Conservation (phyloP, 1,284 basidiomycete genomes). For the Ustilago hordei region DNA sequence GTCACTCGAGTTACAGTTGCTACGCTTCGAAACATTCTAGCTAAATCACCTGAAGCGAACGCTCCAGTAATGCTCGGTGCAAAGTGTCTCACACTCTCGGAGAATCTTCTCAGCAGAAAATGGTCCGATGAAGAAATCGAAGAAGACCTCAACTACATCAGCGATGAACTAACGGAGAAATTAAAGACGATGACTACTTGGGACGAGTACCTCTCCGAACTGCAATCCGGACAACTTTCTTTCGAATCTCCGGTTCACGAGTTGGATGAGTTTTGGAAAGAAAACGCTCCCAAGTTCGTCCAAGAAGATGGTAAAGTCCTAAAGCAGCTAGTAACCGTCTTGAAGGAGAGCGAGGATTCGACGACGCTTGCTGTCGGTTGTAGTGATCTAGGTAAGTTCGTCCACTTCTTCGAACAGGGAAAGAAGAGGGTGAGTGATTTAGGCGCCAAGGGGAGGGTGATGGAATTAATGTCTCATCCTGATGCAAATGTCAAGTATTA, state of each 20-base stretch:
- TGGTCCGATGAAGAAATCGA: conserved; percentile 90
- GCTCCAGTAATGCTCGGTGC: conserved; percentile 91
- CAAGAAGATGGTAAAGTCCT: conserved; percentile 93
- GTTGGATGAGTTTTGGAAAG: conserved; percentile 96
- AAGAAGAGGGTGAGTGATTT: conserved; percentile 78
- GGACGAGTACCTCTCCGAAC: conserved; percentile 93
- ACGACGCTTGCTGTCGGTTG: conserved; percentile 63
- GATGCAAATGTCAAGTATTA: conserved; percentile 91
- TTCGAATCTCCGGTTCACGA: conserved; percentile 93
- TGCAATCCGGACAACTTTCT: conserved; percentile 87
- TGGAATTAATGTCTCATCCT: conserved; percentile 92
- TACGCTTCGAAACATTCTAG: conserved; percentile 85
- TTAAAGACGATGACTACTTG: conserved; percentile 93
- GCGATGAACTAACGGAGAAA: conserved; percentile 81
- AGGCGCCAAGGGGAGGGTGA: conserved; percentile 87
- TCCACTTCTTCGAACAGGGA: conserved; percentile 61
- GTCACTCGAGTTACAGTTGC: conserved; percentile 94
- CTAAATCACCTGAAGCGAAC: conserved; percentile 83
- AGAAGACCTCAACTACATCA: conserved; percentile 88
- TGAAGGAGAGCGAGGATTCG: conserved; percentile 44
- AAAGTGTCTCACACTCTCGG: conserved; percentile 85
- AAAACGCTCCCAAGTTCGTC: conserved; percentile 85
- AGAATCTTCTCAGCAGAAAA: conserved; percentile 85
- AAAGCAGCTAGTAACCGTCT: conserved; percentile 83
- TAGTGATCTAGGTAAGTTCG: conserved; percentile 64